Percentiles rank a stretch among this genome's conserved stretches.
These are phyloP conservation scores for Aquilaria malaccensis DNA, from an alignment of 345 rosid genomes.

Conservation along the genomic window DNA sequence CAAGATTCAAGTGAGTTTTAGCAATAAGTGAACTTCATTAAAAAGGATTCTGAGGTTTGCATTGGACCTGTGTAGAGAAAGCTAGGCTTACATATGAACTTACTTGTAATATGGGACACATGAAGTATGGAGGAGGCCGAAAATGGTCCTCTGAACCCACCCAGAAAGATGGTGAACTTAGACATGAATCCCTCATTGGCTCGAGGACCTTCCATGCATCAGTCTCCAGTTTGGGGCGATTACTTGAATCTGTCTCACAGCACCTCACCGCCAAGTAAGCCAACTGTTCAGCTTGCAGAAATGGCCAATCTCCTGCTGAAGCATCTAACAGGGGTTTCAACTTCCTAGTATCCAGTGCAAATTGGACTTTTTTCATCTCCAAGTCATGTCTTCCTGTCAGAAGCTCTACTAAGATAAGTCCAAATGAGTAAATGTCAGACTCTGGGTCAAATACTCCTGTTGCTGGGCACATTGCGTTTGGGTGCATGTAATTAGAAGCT, in stretches of 20 bases:
- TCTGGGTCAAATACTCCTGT: slow-evolving; percentile 13
- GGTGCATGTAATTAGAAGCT: not conserved
- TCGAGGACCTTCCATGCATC: slow-evolving; percentile 27
- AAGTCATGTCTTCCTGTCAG: slow-evolving; percentile 18
- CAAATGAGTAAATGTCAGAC: slow-evolving; percentile 24
- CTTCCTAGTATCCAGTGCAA: not conserved
- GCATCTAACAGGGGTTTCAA: slow-evolving; percentile 15
- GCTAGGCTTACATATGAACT: not conserved
- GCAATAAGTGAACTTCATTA: not conserved
- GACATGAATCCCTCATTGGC: slow-evolving; percentile 22
- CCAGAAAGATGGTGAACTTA: slow-evolving; percentile 17
- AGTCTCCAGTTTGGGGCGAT: slow-evolving; percentile 21
- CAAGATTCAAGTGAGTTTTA: slow-evolving; percentile 10
- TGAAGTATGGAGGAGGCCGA: slow-evolving; percentile 26
- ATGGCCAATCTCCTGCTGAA: slow-evolving; percentile 27
- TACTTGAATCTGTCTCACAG: slow-evolving; percentile 10
- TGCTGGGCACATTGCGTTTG: slow-evolving; percentile 13
- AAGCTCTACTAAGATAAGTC: slow-evolving; percentile 19
- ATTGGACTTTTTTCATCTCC: not conserved
- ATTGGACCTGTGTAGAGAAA: not conserved
- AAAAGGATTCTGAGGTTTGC: not conserved
- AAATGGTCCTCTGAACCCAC: slow-evolving; percentile 15
- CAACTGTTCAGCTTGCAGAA: slow-evolving; percentile 16
- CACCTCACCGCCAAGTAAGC: slow-evolving; percentile 13
- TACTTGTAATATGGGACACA: slow-evolving; percentile 36